Base-by-base conservation (phyloP, 495 filamentous ascomycete genomes). In the Aspergillus carlsbadensis region DNA sequence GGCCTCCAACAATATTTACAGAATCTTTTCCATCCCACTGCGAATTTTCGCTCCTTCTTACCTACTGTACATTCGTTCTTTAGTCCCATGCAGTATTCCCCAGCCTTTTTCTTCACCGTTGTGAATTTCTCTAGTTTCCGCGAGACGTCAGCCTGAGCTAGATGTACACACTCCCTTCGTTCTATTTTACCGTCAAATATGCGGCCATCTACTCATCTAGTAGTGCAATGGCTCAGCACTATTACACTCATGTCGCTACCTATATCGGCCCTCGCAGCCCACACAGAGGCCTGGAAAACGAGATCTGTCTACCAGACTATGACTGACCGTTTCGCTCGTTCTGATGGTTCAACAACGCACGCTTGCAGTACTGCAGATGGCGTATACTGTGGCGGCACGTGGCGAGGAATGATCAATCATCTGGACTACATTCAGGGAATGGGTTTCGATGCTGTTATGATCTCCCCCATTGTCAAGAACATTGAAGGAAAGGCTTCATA, bases 381-480 rank as follows among this genome's bases (percentile, higher is more conserved):
- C 0, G 52, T 77, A 41, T 91, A 91, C 70, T 95, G 90, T 57
- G 90, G 89, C 45, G 90, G 90, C 1, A 88, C 84, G 31, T 94
- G 84, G 77, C 70, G 72, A 51, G 90, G 90, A 7, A 82, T 90
- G 36, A 84, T 87, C 36, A 77, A 86, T 29, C 81, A 70, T 0
- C 68, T 79, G 4, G 75, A 78, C 52, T 79, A 79, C 48, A 79
- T 94, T 57, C 80, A 91, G 61, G 78, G 78, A 24, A 88, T 93
- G 84, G 89, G 90, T 5, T 93, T 93, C 56, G 86, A 87, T 55
- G 88, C 89, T 8, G 73, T 92, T 24, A 92, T 89, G 88, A 93
- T 93, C 51, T 90, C 88, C 0, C 90, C 90, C 0, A 77, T 93
- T 29, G 83, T 86, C 33, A 73, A 82, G 55, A 84, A 91, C 59